A percentile compares a stretch with the other conserved stretches of the same genome.
These are phyloP conservation scores for Ceratobasidium papillatum DNA, from an alignment of 1,284 basidiomycete species.

Conservation along the genomic window DNA sequence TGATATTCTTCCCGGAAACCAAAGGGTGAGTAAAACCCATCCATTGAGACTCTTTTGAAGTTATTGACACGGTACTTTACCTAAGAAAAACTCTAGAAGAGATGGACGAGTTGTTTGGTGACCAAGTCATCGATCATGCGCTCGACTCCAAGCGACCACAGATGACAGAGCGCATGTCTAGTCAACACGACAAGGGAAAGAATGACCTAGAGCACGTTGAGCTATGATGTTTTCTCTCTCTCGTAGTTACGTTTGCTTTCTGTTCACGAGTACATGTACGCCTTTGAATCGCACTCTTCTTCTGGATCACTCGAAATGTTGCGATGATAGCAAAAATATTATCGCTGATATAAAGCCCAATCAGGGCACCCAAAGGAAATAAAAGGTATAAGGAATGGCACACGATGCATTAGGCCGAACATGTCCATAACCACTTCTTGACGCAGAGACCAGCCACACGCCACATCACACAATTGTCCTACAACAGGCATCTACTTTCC, in stretches of 20 bases:
- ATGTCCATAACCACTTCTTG: conserved; percentile 6
- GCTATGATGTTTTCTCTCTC: background rate
- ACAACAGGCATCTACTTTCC: background rate
- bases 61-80: background rate
- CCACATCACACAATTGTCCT: background rate
- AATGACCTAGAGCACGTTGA: conserved; percentile 13
- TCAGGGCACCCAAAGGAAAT: background rate
- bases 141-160: background rate
- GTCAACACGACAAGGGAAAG: background rate
- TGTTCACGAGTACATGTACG: conserved; percentile 9
- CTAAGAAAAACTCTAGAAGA: conserved; percentile 23
- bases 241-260: background rate
- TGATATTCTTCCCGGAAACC: conserved; percentile 36
- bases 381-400: background rate
- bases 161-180: conserved; percentile 1
- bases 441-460: conserved; percentile 7
- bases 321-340: background rate
- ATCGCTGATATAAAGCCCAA: background rate
- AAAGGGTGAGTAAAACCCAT: conserved; percentile 19
- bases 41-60: background rate
- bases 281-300: background rate
- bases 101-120: conserved; percentile 32
- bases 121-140: conserved; percentile 28
- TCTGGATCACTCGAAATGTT: background rate
- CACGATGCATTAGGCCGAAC: conserved; percentile 34